A percentile compares a stretch with the other conserved stretches of the same genome.
phyloP scores from a whole-genome alignment of 2,329 filamentous ascomycete species.

The Phialocephala sp. region DNA sequence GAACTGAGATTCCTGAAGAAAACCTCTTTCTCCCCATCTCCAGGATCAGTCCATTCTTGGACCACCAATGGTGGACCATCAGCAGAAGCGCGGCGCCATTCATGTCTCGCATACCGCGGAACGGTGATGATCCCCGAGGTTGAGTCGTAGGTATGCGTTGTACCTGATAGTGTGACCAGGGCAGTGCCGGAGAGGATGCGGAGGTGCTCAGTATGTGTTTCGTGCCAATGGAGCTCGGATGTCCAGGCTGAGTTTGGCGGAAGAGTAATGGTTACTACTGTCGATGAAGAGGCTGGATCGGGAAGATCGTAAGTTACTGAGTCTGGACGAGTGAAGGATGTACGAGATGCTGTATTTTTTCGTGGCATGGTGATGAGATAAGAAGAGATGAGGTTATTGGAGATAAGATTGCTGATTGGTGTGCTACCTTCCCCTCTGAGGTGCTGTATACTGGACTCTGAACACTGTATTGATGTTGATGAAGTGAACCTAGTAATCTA shows the following conservation, averaged over 20 bases:
- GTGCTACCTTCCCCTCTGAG: not conserved
- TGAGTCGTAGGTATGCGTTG: constrained; percentile 14
- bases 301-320: constrained; percentile 25
- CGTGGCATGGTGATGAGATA: constrained; percentile 5
- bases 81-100: constrained; percentile 26
- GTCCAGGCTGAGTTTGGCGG: constrained; percentile 27
- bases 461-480: not conserved
- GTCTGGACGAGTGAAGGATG: constrained; percentile 21
- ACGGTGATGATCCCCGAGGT: constrained; percentile 24
- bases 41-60: constrained; percentile 31
- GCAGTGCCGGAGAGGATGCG: constrained; percentile 25
- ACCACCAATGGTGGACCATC: constrained; percentile 14
- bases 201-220: constrained; percentile 33
- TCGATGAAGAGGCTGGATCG: constrained; percentile 20
- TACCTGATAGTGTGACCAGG: constrained; percentile 21
- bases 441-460: not conserved
- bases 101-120: constrained; percentile 24
- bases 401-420: not conserved
- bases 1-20: constrained; percentile 33
- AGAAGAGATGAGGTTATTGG: not conserved
- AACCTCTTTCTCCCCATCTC: constrained; percentile 30
- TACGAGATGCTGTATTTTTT: constrained; percentile 1
- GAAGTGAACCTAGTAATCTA: not conserved
- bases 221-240: constrained; percentile 32
- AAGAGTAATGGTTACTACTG: constrained; percentile 26